Base-by-base conservation (phyloP, 2,329 filamentous ascomycete species). In the Fusarium gaditjirri region DNA sequence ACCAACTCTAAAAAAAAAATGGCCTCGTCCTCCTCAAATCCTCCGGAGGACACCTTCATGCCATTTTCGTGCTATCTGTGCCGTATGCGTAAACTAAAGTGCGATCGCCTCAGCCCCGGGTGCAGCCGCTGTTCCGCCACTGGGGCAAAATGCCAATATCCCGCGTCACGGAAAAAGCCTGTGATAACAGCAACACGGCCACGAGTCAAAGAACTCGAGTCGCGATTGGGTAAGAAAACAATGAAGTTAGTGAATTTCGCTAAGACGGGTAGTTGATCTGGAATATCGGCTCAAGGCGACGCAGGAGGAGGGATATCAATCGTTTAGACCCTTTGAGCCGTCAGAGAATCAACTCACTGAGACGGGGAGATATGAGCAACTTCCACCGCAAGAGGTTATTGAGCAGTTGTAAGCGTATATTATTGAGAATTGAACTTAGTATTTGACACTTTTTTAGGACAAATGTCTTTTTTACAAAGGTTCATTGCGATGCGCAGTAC, bases 301-400 rank as follows among this genome's bases (percentile, higher is more conserved):
- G 4, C 71, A 77, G 8, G 63, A 68, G 2, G 47, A 55, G 17
- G 66, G 61, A 17, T 71, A 70, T n/a, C 67, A 73, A 16, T 70
- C 70, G 1, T 74, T 76, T 16, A 66, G 27, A 5, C 61, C 65
- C 5, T 63, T 65, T 31, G 47, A 59, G 13, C 25, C 75, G 10
- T 60, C 70, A 3, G 68, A 65, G 19, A 58, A 67, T 11, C 68
- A 77, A 23, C 21, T 80, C 19, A 63, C 76, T 9, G 61, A 69
- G 35, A 75, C 77, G 13, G 78, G 78, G 4, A 72, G 79, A 5
- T 78, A 76, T 57, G 79, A 81, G 56, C 72, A 78, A 49, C 71
- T 78, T 3, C 80, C 78, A 3, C 71, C 78, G 1, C 70, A 70
- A 16, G 57, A 74, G 9, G 44, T 80, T 2, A 66, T 80, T 5